phyloP scores from a whole-genome alignment of 2,329 filamentous ascomycete genomes.

The Paecilomyces variotii region DNA sequence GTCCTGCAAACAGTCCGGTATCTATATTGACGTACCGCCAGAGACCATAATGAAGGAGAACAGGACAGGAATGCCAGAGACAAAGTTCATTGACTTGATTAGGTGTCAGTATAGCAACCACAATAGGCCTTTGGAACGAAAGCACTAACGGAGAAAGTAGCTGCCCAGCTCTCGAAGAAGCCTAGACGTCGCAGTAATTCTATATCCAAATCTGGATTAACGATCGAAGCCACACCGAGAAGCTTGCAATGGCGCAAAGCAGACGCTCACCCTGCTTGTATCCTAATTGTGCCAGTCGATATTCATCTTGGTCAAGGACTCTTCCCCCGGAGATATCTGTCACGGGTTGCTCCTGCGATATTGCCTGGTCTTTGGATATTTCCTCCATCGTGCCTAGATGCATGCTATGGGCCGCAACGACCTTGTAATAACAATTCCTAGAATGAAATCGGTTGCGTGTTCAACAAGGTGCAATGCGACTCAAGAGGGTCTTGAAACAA shows the following conservation, averaged over 20 bases:
- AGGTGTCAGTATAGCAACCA: background rate
- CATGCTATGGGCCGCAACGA: background rate
- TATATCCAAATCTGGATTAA: background rate
- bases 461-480: background rate
- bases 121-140: constrained; percentile 4
- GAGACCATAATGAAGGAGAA: constrained; percentile 35
- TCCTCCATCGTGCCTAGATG: background rate
- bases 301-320: background rate
- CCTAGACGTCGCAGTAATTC: background rate
- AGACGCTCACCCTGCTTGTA: background rate
- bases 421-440: background rate
- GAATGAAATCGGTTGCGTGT: background rate
- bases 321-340: constrained; percentile 2
- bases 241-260: background rate
- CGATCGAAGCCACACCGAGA: background rate
- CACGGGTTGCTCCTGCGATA: constrained; percentile 20
- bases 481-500: background rate
- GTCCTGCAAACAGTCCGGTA: background rate
- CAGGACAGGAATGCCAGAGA: constrained; percentile 31
- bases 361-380: background rate
- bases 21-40: constrained; percentile 12
- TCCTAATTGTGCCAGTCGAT: background rate
- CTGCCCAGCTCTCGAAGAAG: constrained; percentile 29
- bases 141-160: constrained; percentile 18
- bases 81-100: constrained; percentile 27